phyloP scores from a whole-genome alignment of 2,329 filamentous ascomycete species.

The Ascochyta koolunga region DNA sequence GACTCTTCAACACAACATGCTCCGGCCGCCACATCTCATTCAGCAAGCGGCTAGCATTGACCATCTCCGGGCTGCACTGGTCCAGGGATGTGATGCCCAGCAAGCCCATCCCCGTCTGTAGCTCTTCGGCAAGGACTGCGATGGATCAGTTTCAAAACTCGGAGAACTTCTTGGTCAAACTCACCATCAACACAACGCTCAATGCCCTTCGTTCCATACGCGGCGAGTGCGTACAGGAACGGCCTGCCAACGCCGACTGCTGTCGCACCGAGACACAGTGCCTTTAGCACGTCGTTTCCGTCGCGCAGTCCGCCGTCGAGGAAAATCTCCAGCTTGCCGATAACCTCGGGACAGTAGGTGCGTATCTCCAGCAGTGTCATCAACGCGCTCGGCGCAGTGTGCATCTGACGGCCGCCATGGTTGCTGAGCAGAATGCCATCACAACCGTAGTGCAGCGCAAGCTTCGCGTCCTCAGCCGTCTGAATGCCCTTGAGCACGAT shows the following conservation, averaged over 20 bases:
- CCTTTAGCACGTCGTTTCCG: slow-evolving; percentile 49
- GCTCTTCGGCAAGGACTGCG: slow-evolving; percentile 60
- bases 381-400: slow-evolving; percentile 48
- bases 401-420: slow-evolving; percentile 61
- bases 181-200: slow-evolving; percentile 46
- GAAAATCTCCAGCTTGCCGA: slow-evolving; percentile 46
- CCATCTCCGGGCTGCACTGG: slow-evolving; percentile 65
- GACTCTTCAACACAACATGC: slow-evolving; percentile 27
- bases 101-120: slow-evolving; percentile 70
- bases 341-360: slow-evolving; percentile 44
- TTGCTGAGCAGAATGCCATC: slow-evolving; percentile 59
- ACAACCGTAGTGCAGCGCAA: slow-evolving; percentile 53
- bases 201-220: slow-evolving; percentile 46
- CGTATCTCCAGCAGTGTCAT: slow-evolving; percentile 49
- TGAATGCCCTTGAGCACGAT: slow-evolving; percentile 56
- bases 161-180: slow-evolving; percentile 8
- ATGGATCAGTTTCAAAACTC: slow-evolving; percentile 10
- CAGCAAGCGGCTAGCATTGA: slow-evolving; percentile 55
- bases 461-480: slow-evolving; percentile 52
- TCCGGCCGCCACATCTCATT: slow-evolving; percentile 47
- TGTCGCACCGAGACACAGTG: slow-evolving; percentile 48
- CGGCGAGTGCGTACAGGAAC: slow-evolving; percentile 48
- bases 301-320: slow-evolving; percentile 48
- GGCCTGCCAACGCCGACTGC: slow-evolving; percentile 48
- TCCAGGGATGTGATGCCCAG: slow-evolving; percentile 67